phyloP scores from a whole-genome alignment of 345 rosid genomes.

The Triadica sebifera region DNA sequence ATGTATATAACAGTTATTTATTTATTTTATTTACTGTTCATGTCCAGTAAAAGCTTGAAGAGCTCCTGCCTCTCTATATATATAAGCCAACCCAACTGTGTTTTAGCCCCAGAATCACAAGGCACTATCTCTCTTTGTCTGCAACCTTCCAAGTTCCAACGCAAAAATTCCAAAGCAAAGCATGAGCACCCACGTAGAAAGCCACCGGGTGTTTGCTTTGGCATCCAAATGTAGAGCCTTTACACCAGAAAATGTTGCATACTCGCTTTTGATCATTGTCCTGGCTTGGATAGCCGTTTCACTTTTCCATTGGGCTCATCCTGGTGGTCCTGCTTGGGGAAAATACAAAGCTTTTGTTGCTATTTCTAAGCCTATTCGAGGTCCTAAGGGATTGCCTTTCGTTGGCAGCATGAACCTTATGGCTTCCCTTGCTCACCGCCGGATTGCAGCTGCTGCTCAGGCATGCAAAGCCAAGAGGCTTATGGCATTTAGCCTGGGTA shows the following conservation, averaged over 20 bases:
- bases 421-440: too few relatives aligned
- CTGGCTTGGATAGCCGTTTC: constrained; percentile 36
- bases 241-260: constrained; percentile 37
- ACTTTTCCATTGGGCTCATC: constrained; percentile 53
- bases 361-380: too few relatives aligned
- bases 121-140: too few relatives aligned
- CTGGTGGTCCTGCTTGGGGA: constrained; percentile 86
- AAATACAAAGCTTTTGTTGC: constrained; percentile 16
- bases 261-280: constrained; percentile 39
- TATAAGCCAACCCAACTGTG: constrained; percentile 28
- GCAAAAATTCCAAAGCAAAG: background rate
- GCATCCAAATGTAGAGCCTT: constrained; percentile 54
- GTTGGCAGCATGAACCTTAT: too few relatives aligned
- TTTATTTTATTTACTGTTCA: too few relatives aligned
- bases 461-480: too few relatives aligned
- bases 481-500: too few relatives aligned
- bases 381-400: too few relatives aligned
- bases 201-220: constrained; percentile 39
- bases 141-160: background rate
- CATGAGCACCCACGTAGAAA: constrained; percentile 22
- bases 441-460: too few relatives aligned
- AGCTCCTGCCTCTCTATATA: constrained; percentile 7
- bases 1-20: too few relatives aligned
- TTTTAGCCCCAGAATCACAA: background rate
- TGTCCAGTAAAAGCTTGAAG: too few relatives aligned